Percentiles rank a stretch among this genome's conserved stretches.
These are phyloP conservation scores for Saksenaea oblongispora DNA, from an alignment of 371 early-diverging fungal species.

Conservation along the genomic window DNA sequence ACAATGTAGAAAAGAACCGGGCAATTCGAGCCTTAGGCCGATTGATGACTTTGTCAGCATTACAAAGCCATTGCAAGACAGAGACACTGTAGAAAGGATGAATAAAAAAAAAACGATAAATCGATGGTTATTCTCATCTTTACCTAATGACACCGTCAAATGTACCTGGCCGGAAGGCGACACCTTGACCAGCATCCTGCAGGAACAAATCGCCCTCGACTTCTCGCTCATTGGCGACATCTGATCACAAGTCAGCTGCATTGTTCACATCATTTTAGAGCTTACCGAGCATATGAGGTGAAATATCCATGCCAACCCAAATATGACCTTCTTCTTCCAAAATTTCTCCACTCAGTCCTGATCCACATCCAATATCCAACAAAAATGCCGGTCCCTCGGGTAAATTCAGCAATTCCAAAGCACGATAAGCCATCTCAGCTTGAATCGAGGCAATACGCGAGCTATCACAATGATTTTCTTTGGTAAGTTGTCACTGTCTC, in stretches of 20 bases:
- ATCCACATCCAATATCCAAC: conserved; percentile 54
- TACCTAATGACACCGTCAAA: conserved; percentile 97
- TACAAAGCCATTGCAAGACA: conserved; percentile 99
- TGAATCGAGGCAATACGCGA: conserved; percentile 92
- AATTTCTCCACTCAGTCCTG: conserved; percentile 88
- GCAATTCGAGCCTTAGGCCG: conserved; percentile 83
- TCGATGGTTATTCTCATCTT: conserved; percentile 36
- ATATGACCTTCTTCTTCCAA: conserved; percentile 91
- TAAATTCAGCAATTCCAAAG: conserved; percentile 88
- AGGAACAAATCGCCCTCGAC: conserved; percentile 92
- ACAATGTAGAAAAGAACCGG: conserved; percentile 94
- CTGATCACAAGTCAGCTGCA: conserved; percentile 25
- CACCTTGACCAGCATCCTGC: conserved; percentile 96
- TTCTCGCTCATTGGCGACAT: conserved; percentile 79
- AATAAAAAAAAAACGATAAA: not conserved
- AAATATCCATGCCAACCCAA: conserved; percentile 98
- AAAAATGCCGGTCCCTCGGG: conserved; percentile 73
- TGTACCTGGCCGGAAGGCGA: conserved; percentile 94
- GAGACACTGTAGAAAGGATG: conserved; percentile 72
- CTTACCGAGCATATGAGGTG: conserved; percentile 87
- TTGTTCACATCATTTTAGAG: not conserved
- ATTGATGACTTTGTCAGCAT: conserved; percentile 89
- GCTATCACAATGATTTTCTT: conserved; percentile 38
- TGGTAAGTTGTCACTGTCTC: not conserved
- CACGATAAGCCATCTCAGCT: conserved; percentile 91